Evolutionary conservation across 2,329 filamentous ascomycete genomes (phyloP).

Genomic region (Colletotrichum destructivum): DNA sequence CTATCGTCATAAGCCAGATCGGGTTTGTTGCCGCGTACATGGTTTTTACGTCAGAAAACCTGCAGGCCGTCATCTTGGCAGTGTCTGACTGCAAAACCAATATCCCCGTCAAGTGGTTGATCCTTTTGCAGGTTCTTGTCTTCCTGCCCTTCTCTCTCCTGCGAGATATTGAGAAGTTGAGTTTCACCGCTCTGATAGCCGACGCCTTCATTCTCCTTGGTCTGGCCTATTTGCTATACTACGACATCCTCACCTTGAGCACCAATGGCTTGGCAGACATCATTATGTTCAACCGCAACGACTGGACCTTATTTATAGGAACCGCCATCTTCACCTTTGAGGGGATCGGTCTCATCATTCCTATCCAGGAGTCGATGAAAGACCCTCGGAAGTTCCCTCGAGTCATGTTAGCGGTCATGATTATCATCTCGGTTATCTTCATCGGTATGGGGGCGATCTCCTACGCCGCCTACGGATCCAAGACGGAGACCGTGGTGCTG

Average conservation of each 20-base stretch:
- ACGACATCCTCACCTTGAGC: conserved; percentile 88
- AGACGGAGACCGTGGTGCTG: conserved; percentile 96
- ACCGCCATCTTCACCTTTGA: conserved; percentile 94
- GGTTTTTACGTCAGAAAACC: conserved; percentile 95
- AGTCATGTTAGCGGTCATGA: conserved; percentile 92
- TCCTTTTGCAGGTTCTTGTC: conserved; percentile 94
- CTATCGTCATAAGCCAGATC: conserved; percentile 95
- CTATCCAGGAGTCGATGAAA: conserved; percentile 86
- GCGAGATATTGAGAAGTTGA: conserved; percentile 96
- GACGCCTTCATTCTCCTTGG: conserved; percentile 96
- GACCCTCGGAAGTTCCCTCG: conserved; percentile 90
- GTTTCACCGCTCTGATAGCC: conserved; percentile 92
- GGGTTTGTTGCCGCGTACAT: conserved; percentile 97
- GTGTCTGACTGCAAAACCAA: conserved; percentile 89
- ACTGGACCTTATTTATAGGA: conserved; percentile 98
- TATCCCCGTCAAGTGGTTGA: conserved; percentile 90
- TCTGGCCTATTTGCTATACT: conserved; percentile 95
- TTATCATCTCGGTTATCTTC: conserved; percentile 94
- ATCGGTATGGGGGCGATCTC: conserved; percentile 92
- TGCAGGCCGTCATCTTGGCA: conserved; percentile 94
- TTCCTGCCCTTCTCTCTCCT: conserved; percentile 96
- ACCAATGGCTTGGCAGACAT: conserved; percentile 86
- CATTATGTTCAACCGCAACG: conserved; percentile 87
- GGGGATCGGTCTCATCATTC: conserved; percentile 82
- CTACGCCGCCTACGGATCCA: conserved; percentile 95